Base-by-base conservation (phyloP, 768 basidiomycete species). In the Mycena belliarum region DNA sequence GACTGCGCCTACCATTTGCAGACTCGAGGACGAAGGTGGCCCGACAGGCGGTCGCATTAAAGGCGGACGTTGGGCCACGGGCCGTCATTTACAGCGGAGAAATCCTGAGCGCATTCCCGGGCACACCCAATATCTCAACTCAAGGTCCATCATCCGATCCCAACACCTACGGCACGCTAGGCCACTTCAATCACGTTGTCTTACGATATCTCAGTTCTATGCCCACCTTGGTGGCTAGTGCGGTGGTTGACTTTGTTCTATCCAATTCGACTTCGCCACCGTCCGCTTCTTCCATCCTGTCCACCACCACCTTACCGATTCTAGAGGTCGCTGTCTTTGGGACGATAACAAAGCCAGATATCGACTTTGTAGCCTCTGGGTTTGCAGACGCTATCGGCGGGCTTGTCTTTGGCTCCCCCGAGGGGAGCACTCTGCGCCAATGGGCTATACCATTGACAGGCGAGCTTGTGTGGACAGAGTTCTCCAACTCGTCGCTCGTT, bases 241-340 rank as follows among this genome's bases (percentile, higher is more conserved):
- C 79, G 12, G 68, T 87, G 23, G 79, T 83, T 43, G 63, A 76
- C 38, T 85, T 78, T 62, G 73, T 87, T 37, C 69, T 85, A 16
- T 71, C 73, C 6, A 67, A 69, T 16, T 63, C 69, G 11, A 69
- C 72, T 15, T 67, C 71, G 12, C 80, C 83, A 9, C 82, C 83
- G 4, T 62, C 73, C 5, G 69, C 69, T 20, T 64, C 73, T 24
- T 75, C 81, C 11, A 38, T 69, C 15, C 69, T 84, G 49, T 72
- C 76, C 3, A 63, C 86, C n/a, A 60, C 75, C 12, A 65, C 71
- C 1, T 71, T 88, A 43, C 87, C 85, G 23, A 59, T 71, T 1
- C 65, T 89, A 33, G 86, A 87, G 69, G 82, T 86, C 4, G 85
- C 84, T 1, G 65, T 88, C n/a, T 87, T 88, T 66, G 87, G 86